Evolutionary conservation across 352 stramenopile genomes (phyloP), one percentile per base, ranked within the genome.

Genomic region (Blastocystis sp.): DNA sequence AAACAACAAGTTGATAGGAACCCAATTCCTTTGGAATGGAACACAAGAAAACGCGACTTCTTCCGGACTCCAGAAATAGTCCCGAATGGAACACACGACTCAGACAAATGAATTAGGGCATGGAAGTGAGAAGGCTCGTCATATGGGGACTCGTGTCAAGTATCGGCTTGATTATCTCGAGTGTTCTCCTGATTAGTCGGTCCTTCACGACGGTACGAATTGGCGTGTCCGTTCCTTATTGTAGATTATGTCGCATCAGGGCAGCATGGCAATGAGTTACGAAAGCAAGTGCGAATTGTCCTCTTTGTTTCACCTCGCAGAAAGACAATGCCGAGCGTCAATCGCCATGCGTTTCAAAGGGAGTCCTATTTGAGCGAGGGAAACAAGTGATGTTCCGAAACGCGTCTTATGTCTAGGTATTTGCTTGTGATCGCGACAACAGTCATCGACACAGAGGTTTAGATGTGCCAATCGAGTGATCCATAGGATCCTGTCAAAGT

Each of bases 401-500:
- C 45, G 6, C 16, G 6, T 55, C 45, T 33, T 65, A 65, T 65
- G 19, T 41, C 26, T 74, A 74, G 63, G 39, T 74, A 45, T 41
- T 37, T 51, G 35, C 63, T 74, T 1, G 63, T 74, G 24, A 37
- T 74, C 9, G 63, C 24, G 9, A 74, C 63, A 21, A 74, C 63
- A 4, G 39, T 74, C 37, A 41, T 74, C 19, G 63, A 74, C 63
- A 74, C 63, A 12, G 45, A 50, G 1, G 63, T 74, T 50, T 35
- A 12, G 2, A 10, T 1, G 1, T 12, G 3, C 1, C 1, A 16
- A 13, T 12, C 1, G 10, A 51, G 24, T 74, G 29, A 74, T 21
- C 19, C 63, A 19, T 41, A 74, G 63, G 63, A 74, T 41, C 63
- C 63, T 26, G 39, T 74, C 29, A 74, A 74, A 74, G 35, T 74